phyloP scores from a whole-genome alignment of 179 eudicot genomes.

The Heliamphora pulchella region DNA sequence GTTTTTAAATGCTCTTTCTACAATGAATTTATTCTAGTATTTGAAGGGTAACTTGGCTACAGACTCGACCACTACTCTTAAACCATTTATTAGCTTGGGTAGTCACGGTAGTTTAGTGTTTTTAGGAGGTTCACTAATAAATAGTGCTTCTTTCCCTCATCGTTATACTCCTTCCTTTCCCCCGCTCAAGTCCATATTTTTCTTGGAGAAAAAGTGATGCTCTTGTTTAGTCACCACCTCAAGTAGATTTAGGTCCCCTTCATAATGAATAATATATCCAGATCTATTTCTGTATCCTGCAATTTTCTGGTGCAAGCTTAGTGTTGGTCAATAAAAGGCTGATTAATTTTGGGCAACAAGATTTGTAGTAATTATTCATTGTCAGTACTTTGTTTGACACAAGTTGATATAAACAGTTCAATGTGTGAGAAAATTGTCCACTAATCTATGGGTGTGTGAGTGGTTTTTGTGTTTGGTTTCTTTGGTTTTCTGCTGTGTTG shows the following conservation, averaged over 20 bases:
- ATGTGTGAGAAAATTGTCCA: background rate
- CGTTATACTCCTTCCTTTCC: background rate
- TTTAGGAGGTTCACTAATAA: background rate
- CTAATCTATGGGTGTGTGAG: background rate
- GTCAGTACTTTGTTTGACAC: background rate
- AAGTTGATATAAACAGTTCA: background rate
- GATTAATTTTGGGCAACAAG: background rate
- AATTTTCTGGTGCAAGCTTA: background rate
- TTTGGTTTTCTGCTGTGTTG: too few relatives aligned
- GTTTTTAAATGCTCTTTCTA: background rate
- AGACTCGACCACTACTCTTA: background rate
- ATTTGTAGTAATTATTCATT: too few relatives aligned
- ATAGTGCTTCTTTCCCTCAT: background rate
- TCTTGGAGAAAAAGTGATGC: constrained; percentile 6
- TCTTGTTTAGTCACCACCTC: background rate
- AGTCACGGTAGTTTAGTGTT: background rate
- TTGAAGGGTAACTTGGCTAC: background rate
- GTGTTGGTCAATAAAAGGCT: background rate
- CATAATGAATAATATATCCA: background rate
- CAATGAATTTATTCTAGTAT: background rate
- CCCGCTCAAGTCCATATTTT: background rate
- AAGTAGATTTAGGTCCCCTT: background rate
- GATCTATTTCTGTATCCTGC: background rate
- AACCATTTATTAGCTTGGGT: background rate
- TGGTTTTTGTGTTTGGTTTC: background rate